Conservation (phyloP, 2,329 filamentous ascomycete genomes). For the Mycosphaerella sp. region DNA sequence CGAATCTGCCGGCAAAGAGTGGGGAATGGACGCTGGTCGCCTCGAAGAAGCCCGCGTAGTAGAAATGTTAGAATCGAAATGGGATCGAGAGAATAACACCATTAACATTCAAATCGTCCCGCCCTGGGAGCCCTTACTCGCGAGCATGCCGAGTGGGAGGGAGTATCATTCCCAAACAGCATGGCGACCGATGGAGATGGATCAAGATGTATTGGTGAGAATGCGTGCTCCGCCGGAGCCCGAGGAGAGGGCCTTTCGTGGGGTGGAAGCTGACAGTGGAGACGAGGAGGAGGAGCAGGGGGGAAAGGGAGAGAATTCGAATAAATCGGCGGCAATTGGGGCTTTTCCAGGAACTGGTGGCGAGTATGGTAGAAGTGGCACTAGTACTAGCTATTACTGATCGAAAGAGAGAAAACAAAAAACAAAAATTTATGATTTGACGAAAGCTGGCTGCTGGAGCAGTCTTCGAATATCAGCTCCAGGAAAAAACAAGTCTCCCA, state of each 20-base stretch:
- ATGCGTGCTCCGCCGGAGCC: slow-evolving; percentile 54
- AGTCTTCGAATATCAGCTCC: no score
- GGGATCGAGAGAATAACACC: slow-evolving; percentile 91
- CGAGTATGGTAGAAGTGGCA: slow-evolving; percentile 28
- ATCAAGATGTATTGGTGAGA: slow-evolving; percentile 53
- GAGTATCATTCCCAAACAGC: slow-evolving; percentile 71
- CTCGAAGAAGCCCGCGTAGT: slow-evolving; percentile 79
- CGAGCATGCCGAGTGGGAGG: slow-evolving; percentile 77
- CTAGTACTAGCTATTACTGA: slow-evolving; percentile 30
- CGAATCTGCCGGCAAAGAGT: slow-evolving; percentile 57
- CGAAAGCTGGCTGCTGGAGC: no score
- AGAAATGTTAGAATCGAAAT: slow-evolving; percentile 80
- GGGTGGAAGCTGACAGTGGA: slow-evolving; percentile 43
- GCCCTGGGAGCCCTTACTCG: slow-evolving; percentile 61
- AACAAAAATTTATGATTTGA: no score
- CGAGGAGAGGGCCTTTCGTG: slow-evolving; percentile 38
- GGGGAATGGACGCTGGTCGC: slow-evolving; percentile 78
- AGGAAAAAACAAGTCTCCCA: no score
- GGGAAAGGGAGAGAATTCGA: neutral
- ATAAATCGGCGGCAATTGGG: slow-evolving; percentile 37
- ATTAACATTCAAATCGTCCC: slow-evolving; percentile 76
- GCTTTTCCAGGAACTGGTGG: slow-evolving; percentile 46
- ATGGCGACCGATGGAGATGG: slow-evolving; percentile 60
- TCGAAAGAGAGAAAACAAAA: no score
- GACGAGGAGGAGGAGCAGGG: slow-evolving; percentile 32